A percentile compares a stretch with the other conserved stretches of the same genome.
Conservation (phyloP, 179 eudicot species). For the Silene coronaria region DNA sequence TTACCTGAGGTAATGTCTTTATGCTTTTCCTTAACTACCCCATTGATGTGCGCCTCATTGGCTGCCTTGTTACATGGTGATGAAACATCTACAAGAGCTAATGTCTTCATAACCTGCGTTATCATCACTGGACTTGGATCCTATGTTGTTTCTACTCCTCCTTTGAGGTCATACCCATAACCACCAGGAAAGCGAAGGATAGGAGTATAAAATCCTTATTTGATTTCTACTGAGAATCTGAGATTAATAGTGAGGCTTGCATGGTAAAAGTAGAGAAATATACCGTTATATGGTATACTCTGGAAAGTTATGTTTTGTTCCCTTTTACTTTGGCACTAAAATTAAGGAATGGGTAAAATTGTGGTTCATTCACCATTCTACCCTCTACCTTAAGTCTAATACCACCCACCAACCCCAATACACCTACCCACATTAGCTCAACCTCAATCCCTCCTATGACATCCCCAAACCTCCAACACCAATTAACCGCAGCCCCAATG, state of each 20-base stretch:
- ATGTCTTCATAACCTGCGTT: not conserved
- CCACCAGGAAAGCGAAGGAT: not conserved
- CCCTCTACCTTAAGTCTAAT: too few species aligned
- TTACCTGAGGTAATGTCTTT: constrained; percentile 32
- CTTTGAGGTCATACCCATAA: not conserved
- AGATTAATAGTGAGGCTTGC: not conserved
- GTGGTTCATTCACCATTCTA: too few species aligned
- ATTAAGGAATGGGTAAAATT: too few species aligned
- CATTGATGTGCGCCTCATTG: not conserved
- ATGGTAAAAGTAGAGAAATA: too few species aligned
- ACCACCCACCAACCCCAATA: too few species aligned
- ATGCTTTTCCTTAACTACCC: not conserved
- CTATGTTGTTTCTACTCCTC: not conserved
- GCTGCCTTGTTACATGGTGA: not conserved
- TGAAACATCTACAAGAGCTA: not conserved
- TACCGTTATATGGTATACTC: too few species aligned
- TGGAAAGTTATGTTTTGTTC: too few species aligned
- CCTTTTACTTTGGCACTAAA: too few species aligned
- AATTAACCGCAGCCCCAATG: too few species aligned
- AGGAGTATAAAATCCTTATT: not conserved
- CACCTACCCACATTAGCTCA: too few species aligned
- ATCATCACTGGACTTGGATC: not conserved
- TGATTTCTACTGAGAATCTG: not conserved
- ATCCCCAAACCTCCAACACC: too few species aligned
- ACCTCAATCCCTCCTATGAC: too few species aligned